A percentile compares a stretch with the other conserved stretches of the same genome.
These are phyloP conservation scores for Ascochyta clinopodiicola DNA, from an alignment of 2,329 filamentous ascomycete species.

Conservation along the genomic window DNA sequence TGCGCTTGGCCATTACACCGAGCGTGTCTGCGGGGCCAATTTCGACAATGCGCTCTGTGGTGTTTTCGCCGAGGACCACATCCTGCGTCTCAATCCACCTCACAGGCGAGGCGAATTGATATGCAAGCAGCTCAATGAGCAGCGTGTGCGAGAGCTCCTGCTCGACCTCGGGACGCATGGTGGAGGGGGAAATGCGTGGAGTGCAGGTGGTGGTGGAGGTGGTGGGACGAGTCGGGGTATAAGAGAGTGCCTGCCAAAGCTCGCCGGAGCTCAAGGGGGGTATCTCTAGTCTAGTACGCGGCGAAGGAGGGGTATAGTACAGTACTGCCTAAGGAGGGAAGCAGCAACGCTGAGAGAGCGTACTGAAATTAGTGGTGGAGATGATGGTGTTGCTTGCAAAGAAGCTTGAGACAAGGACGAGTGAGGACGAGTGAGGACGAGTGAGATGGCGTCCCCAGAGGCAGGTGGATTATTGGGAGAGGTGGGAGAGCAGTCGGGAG, in stretches of 20 bases:
- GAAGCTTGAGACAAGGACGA: too few species aligned
- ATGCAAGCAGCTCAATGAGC: slow-evolving; percentile 97
- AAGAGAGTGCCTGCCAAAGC: slow-evolving; percentile 22
- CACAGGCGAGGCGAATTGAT: slow-evolving; percentile 98
- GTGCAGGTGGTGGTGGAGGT: slow-evolving; percentile 10
- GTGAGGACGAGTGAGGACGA: slow-evolving; percentile 20
- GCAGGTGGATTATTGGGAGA: slow-evolving; percentile 19
- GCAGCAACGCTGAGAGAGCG: slow-evolving; percentile 22
- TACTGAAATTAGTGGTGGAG: slow-evolving; percentile 17
- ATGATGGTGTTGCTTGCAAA: slow-evolving; percentile 8
- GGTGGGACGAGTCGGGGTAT: slow-evolving; percentile 12
- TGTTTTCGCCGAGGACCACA: slow-evolving; percentile 97
- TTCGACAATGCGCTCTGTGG: slow-evolving; percentile 95
- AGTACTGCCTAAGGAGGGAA: slow-evolving; percentile 23
- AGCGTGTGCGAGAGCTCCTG: slow-evolving; percentile 98
- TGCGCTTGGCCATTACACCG: slow-evolving; percentile 96
- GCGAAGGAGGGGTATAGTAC: slow-evolving; percentile 28
- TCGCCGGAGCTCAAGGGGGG: slow-evolving; percentile 34
- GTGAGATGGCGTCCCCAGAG: slow-evolving; percentile 15
- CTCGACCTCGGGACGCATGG: slow-evolving; percentile 97
- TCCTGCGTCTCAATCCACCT: slow-evolving; percentile 99
- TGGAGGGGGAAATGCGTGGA: slow-evolving; percentile 44
- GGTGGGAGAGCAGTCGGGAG: slow-evolving; percentile 24
- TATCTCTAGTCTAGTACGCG: slow-evolving; percentile 31
- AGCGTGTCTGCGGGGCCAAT: slow-evolving; percentile 96